phyloP scores from a whole-genome alignment of 2,329 filamentous ascomycete species.

The Diplodia corticola region DNA sequence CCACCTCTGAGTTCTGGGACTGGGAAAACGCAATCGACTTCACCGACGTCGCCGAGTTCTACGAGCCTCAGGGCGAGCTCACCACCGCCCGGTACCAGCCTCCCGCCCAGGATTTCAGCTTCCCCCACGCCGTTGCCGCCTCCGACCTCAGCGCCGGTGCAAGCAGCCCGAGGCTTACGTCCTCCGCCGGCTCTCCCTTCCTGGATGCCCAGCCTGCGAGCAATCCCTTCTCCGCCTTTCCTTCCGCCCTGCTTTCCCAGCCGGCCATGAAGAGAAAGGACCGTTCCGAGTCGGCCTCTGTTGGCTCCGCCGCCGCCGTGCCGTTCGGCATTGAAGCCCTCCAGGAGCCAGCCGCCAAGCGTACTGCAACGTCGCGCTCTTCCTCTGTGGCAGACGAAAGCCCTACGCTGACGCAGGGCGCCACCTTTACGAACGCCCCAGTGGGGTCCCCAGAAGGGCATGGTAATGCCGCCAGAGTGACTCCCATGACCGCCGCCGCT shows the following conservation, averaged over 20 bases:
- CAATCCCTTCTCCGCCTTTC: background rate
- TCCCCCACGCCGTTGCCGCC: slow-evolving; percentile 33
- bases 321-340: slow-evolving; percentile 5
- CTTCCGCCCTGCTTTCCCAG: background rate
- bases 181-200: background rate
- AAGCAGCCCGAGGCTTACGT: background rate
- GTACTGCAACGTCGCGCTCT: slow-evolving; percentile 1
- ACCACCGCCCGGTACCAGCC: slow-evolving; percentile 37
- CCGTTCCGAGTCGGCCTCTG: slow-evolving; percentile 10
- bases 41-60: slow-evolving; percentile 37
- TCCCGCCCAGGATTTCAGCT: slow-evolving; percentile 41
- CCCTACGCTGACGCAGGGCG: background rate
- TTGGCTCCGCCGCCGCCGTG: background rate
- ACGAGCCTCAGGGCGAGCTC: slow-evolving; percentile 50
- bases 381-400: slow-evolving; percentile 18
- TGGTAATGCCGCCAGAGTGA: background rate
- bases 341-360: slow-evolving; percentile 15
- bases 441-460: background rate
- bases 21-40: slow-evolving; percentile 41
- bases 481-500: slow-evolving; percentile 22
- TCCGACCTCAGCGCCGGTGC: slow-evolving; percentile 1
- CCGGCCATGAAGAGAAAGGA: slow-evolving; percentile 21
- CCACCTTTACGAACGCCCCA: background rate
- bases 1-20: slow-evolving; percentile 35
- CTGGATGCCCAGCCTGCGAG: slow-evolving; percentile 1